Base-by-base conservation (phyloP, 495 filamentous ascomycete species). In the Haplographium delicatum region DNA sequence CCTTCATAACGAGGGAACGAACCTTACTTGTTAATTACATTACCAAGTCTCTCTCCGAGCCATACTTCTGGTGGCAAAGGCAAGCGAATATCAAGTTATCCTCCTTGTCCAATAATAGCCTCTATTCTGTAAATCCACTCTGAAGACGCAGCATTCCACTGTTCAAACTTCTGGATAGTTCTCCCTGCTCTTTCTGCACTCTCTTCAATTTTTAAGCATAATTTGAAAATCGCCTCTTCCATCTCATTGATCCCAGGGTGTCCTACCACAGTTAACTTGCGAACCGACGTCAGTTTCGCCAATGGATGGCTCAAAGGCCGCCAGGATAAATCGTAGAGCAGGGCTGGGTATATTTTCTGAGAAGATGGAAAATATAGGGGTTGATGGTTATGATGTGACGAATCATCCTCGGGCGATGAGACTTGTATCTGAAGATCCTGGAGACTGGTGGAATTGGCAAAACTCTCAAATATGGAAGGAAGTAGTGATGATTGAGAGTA, bases 221-320 rank as follows among this genome's bases (percentile, higher is more conserved):
- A 20, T 18, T 50, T 44, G 27, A 49, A 35, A 7, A 55, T 23
- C 1, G 38, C 45, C 9, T 55, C 52, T 39, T 55, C 45, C 1
- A 53, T 10, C 5, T 30, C 38, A 15, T n/a, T 6, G 9, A n/a
- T 35, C 2, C 7, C 16, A 16, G 44, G 35, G 31, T 28, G 16
- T 2, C 45, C 52, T 8, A 20, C 15, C 5, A 55, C 38, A 6
- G 23, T 44, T 22, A 55, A 30, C 6, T 5, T 19, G 1, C 20
- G 27, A 20, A 55, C 28, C 7, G 45, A 35, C 15, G 37, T 27
- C 11, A 55, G 19, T 2, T 34, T 26, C 10, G 45, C 45, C 11
- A 55, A 34, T 38, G 52, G 30, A 37, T 50, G 38, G 4, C 2
- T 37, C 15, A 38, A 2, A 13, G 27, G 28, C 24, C 52, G 16